Conservation (phyloP, 2,329 filamentous ascomycete genomes). For the Pseudomassariella vexata region DNA sequence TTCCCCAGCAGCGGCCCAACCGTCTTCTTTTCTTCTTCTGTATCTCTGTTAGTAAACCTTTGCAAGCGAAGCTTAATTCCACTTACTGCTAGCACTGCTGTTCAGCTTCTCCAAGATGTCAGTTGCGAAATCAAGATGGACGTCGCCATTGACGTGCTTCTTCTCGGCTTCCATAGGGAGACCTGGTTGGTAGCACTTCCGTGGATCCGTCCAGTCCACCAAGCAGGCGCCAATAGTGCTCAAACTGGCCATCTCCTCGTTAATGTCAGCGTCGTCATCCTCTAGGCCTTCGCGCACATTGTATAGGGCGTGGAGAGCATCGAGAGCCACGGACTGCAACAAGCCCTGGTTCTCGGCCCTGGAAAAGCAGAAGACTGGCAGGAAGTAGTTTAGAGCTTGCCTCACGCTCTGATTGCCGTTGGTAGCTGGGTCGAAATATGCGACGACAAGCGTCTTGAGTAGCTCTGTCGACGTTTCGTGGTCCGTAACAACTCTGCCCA, state of each 20-base stretch:
- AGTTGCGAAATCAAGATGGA: slow-evolving; percentile 73
- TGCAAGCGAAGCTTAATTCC: neutral
- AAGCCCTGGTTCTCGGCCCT: slow-evolving; percentile 74
- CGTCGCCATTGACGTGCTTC: slow-evolving; percentile 65
- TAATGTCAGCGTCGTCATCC: slow-evolving; percentile 69
- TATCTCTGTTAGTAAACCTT: slow-evolving; percentile 5
- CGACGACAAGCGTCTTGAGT: slow-evolving; percentile 76
- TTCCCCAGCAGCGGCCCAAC: slow-evolving; percentile 75
- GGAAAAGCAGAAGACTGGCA: slow-evolving; percentile 90
- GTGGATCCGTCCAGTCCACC: slow-evolving; percentile 91
- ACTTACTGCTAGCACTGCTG: slow-evolving; percentile 61
- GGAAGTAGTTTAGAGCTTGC: slow-evolving; percentile 86
- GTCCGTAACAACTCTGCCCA: slow-evolving; percentile 73
- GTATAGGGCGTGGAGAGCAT: slow-evolving; percentile 69
- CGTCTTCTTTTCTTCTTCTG: slow-evolving; percentile 82
- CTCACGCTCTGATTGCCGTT: slow-evolving; percentile 73
- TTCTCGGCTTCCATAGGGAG: slow-evolving; percentile 49
- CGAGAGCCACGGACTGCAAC: slow-evolving; percentile 69
- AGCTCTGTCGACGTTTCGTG: slow-evolving; percentile 62
- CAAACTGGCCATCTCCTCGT: slow-evolving; percentile 73
- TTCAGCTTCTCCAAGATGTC: slow-evolving; percentile 72
- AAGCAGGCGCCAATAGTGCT: slow-evolving; percentile 74
- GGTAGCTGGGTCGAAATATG: slow-evolving; percentile 86
- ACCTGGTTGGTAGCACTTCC: slow-evolving; percentile 61
- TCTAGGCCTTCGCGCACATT: slow-evolving; percentile 67